Base-by-base conservation (phyloP, 768 basidiomycete genomes). In the Amanita muscaria region DNA sequence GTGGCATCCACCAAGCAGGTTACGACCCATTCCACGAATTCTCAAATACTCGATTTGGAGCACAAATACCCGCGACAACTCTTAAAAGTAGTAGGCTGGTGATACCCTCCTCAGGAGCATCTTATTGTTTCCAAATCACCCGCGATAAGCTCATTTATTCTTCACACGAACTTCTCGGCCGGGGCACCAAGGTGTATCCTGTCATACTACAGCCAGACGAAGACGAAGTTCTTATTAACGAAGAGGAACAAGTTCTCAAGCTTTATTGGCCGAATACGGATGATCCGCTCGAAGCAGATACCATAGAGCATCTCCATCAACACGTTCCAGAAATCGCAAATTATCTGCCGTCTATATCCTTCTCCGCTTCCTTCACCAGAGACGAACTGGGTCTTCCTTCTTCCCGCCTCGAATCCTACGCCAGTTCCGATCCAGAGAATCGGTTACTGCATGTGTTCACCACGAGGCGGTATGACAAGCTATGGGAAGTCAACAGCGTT, bases 171-270 rank as follows among this genome's bases (percentile, higher is more conserved):
- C 44, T 46, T 5, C 32, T 46, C 16, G 48, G 48, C 16, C 42
- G 48, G 18, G 48, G 48, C 14, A 45, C 48, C 9, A 27, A 39
- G 10, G 48, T 49, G 8, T 45, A 44, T 29, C 36, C 42, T 23
- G 33, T 49, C 12, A 15, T 30, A 6, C 18, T 31, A 16, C 35
- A 36, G 36, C 35, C 43, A 27, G 43, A 44, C 16, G 34, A 36
- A 7, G 43, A 44, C 11, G 43, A 37, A 16, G 41, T 42, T 22
- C 41, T 42, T 8, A 19, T 36, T 15, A 24, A 44, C 25, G 35
- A 44, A 18, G 43, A 44, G 11, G 43, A 44, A 9, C 43, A 36
- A 37, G 43, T 44, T 27, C 43, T 44, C 14, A 44, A 44, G 35
- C 33, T 44, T 15, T 44, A 44, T 37, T 44, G 43, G 43, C 43